A percentile compares a stretch with the other conserved stretches of the same genome.
These are phyloP conservation scores for Umbelopsis vinacea DNA, from an alignment of 192 early-diverging fungal species.

Conservation along the genomic window DNA sequence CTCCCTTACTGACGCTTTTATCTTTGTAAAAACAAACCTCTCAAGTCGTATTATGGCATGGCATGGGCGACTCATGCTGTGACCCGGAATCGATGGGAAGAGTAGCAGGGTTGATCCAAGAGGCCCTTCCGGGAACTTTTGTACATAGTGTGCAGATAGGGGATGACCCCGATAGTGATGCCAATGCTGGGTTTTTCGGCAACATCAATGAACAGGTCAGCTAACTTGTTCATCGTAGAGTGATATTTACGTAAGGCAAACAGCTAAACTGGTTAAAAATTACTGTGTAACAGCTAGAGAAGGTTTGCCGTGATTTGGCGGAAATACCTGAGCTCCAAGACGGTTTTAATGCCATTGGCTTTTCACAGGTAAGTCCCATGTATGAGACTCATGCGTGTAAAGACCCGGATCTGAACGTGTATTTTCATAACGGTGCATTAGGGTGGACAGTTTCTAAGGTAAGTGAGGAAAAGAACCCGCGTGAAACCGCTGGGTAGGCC, in stretches of 20 bases:
- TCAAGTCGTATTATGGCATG: slow-evolving; percentile 83
- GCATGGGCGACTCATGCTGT: slow-evolving; percentile 87
- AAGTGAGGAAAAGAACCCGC: neutral
- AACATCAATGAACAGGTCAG: slow-evolving; percentile 75
- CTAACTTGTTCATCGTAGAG: neutral
- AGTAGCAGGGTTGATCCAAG: slow-evolving; percentile 29
- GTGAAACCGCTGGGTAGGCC: neutral
- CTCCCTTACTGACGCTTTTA: neutral
- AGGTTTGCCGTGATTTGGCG: slow-evolving; percentile 73
- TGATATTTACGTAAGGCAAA: neutral
- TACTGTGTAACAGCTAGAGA: slow-evolving; percentile 57
- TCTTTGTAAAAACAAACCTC: neutral
- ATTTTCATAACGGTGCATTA: neutral
- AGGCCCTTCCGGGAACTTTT: slow-evolving; percentile 65
- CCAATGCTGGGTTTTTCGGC: slow-evolving; percentile 85
- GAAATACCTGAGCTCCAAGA: slow-evolving; percentile 60
- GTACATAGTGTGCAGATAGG: slow-evolving; percentile 81
- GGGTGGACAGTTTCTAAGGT: slow-evolving; percentile 38
- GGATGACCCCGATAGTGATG: slow-evolving; percentile 69
- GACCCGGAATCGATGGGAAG: slow-evolving; percentile 59
- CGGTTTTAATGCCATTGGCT: slow-evolving; percentile 92
- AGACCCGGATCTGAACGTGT: neutral
- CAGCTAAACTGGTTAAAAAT: too few species aligned
- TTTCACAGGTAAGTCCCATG: slow-evolving; percentile 72
- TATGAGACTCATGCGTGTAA: neutral